These are phyloP conservation scores for Aspergillus floridensis DNA, from an alignment of 2,329 filamentous ascomycete species.

Conservation along the genomic window DNA sequence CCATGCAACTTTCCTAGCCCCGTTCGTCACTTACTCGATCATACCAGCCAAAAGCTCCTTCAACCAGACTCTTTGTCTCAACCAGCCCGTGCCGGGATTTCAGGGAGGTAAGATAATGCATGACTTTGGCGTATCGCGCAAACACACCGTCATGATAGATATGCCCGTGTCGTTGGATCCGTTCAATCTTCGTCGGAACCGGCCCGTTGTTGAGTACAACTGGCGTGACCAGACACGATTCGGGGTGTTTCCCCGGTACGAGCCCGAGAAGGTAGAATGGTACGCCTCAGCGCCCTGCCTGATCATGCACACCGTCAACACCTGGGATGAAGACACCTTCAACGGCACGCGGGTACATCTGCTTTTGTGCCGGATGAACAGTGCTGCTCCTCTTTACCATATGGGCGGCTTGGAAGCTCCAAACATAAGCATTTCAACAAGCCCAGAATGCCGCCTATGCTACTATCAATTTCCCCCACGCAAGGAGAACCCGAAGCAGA, in stretches of 20 bases:
- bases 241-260: constrained; percentile 64
- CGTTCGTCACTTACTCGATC: constrained; percentile 67
- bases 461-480: constrained; percentile 58
- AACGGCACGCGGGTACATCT: constrained; percentile 55
- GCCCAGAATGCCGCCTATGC: constrained; percentile 61
- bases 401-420: constrained; percentile 62
- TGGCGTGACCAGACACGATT: constrained; percentile 58
- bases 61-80: constrained; percentile 37
- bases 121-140: constrained; percentile 66
- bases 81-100: constrained; percentile 59
- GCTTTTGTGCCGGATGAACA: constrained; percentile 65
- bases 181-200: constrained; percentile 35
- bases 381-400: constrained; percentile 62
- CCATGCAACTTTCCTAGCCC: constrained; percentile 63
- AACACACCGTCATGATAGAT: constrained; percentile 66
- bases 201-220: constrained; percentile 60
- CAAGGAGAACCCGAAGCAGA: constrained; percentile 28
- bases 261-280: constrained; percentile 60
- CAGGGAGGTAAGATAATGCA: constrained; percentile 70
- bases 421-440: constrained; percentile 49
- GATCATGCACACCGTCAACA: constrained; percentile 71
- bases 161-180: constrained; percentile 65
- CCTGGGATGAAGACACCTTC: constrained; percentile 57
- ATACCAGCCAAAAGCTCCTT: constrained; percentile 39
- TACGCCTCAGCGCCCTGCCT: constrained; percentile 67